Evolutionary conservation across 2,329 filamentous ascomycete species (phyloP).

Genomic region (Aaosphaeria arxii): DNA sequence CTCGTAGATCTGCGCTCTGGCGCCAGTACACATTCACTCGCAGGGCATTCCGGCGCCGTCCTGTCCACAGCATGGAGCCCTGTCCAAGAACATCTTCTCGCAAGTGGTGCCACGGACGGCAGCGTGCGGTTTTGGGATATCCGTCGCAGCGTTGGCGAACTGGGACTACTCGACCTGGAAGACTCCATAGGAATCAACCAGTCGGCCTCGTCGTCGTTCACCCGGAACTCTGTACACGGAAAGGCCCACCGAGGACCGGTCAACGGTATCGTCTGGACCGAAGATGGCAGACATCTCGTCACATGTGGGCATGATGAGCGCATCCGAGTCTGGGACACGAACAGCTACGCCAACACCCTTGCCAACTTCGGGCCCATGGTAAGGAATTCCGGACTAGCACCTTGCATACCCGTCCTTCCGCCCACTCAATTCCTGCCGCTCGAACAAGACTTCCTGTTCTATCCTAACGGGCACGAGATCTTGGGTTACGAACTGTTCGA

Average conservation of each 20-base stretch:
- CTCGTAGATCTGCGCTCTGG: constrained; percentile 85
- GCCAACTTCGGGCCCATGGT: constrained; percentile 82
- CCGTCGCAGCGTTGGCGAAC: constrained; percentile 69
- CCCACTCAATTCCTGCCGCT: constrained; percentile 58
- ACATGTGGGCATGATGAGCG: constrained; percentile 80
- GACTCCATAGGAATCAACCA: constrained; percentile 68
- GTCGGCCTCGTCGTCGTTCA: constrained; percentile 42
- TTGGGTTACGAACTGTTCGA: constrained; percentile 76
- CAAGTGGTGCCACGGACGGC: constrained; percentile 81
- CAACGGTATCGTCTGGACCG: constrained; percentile 82
- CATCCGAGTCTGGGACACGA: constrained; percentile 83
- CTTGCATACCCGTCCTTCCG: constrained; percentile 48
- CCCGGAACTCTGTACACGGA: constrained; percentile 32
- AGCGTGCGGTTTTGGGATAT: constrained; percentile 85
- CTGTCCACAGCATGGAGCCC: constrained; percentile 77
- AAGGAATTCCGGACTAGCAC: constrained; percentile 58
- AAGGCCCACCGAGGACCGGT: constrained; percentile 76
- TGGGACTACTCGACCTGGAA: constrained; percentile 80
- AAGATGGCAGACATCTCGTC: constrained; percentile 72
- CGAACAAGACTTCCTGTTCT: constrained; percentile 68
- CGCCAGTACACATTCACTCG: constrained; percentile 55
- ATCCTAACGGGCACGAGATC: constrained; percentile 73
- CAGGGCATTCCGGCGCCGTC: constrained; percentile 53
- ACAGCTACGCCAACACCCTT: constrained; percentile 79
- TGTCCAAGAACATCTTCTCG: constrained; percentile 72